Conservation (phyloP, 2,329 filamentous ascomycete genomes). For the Ciborinia camelliae region DNA sequence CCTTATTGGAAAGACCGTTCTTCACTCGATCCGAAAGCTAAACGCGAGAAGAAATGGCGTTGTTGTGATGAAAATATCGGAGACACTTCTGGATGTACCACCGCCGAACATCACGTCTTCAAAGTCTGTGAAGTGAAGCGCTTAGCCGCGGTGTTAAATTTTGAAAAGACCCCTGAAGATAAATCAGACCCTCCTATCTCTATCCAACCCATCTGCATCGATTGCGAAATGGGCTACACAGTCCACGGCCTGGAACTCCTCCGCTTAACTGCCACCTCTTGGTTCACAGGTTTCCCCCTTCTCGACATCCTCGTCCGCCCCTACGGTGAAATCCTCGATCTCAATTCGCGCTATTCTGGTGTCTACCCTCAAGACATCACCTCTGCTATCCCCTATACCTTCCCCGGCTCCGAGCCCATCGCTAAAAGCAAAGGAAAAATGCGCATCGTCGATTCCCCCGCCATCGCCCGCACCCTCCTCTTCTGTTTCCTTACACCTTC, state of each 20-base stretch:
- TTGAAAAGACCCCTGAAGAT: slow-evolving; percentile 72
- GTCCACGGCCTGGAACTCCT: slow-evolving; percentile 84
- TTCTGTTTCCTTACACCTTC: slow-evolving; percentile 70
- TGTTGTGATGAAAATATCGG: slow-evolving; percentile 79
- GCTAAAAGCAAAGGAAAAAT: slow-evolving; percentile 46
- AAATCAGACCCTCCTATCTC: slow-evolving; percentile 44
- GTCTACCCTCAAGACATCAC: slow-evolving; percentile 75
- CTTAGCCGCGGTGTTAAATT: slow-evolving; percentile 75
- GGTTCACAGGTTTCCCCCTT: slow-evolving; percentile 72
- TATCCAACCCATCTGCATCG: slow-evolving; percentile 69
- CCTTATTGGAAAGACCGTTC: slow-evolving; percentile 51
- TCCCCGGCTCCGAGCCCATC: slow-evolving; percentile 20
- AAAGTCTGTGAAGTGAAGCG: slow-evolving; percentile 74
- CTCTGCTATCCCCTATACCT: slow-evolving; percentile 56
- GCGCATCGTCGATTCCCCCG: slow-evolving; percentile 72
- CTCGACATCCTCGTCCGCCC: slow-evolving; percentile 85
- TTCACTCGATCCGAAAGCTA: slow-evolving; percentile 53
- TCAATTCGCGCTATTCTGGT: slow-evolving; percentile 91
- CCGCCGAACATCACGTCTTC: slow-evolving; percentile 75
- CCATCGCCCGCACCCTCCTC: slow-evolving; percentile 70
- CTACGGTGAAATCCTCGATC: slow-evolving; percentile 77
- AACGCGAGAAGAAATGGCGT: slow-evolving; percentile 60
- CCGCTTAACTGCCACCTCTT: slow-evolving; percentile 81
- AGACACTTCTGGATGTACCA: slow-evolving; percentile 70
- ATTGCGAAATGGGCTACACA: slow-evolving; percentile 98